Percentiles rank a stretch among this genome's conserved stretches.
These are phyloP conservation scores for Yamadazyma pseudoaaseri DNA, from an alignment of 1,139 yeast species.

Conservation along the genomic window DNA sequence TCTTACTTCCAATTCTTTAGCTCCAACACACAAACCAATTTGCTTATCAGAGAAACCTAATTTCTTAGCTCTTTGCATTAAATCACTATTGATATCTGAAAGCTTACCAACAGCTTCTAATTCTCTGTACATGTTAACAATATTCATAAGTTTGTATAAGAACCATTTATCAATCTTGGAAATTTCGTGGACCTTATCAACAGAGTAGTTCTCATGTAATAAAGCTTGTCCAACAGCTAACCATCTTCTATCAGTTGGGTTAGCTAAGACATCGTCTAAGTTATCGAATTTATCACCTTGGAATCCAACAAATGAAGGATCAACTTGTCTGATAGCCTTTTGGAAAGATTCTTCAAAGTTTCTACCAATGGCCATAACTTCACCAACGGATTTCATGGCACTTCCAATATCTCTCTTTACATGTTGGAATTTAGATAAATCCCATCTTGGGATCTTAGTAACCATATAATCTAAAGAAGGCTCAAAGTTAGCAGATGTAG, in stretches of 20 bases:
- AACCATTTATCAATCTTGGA: slow-evolving; percentile 97
- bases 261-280: slow-evolving; percentile 74
- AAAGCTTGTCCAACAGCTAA: slow-evolving; percentile 97
- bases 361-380: slow-evolving; percentile 98
- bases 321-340: slow-evolving; percentile 96
- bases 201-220: slow-evolving; percentile 83
- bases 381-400: slow-evolving; percentile 98
- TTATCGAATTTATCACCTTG: slow-evolving; percentile 84
- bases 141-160: slow-evolving; percentile 84
- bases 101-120: slow-evolving; percentile 64
- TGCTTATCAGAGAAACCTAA: slow-evolving; percentile 95
- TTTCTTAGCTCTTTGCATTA: slow-evolving; percentile 80
- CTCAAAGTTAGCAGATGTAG: slow-evolving; percentile 95
- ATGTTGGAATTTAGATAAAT: slow-evolving; percentile 89
- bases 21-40: slow-evolving; percentile 72
- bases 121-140: slow-evolving; percentile 83
- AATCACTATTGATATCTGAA: slow-evolving; percentile 59
- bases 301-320: slow-evolving; percentile 87
- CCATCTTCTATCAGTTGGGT: slow-evolving; percentile 98
- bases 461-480: slow-evolving; percentile 97
- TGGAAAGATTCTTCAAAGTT: slow-evolving; percentile 97
- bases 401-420: slow-evolving; percentile 92
- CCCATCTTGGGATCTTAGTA: slow-evolving; percentile 98
- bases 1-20: slow-evolving; percentile 78
- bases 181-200: slow-evolving; percentile 86